phyloP scores from a whole-genome alignment of 305 asterid genomes.

The Fraxinus sp. region DNA sequence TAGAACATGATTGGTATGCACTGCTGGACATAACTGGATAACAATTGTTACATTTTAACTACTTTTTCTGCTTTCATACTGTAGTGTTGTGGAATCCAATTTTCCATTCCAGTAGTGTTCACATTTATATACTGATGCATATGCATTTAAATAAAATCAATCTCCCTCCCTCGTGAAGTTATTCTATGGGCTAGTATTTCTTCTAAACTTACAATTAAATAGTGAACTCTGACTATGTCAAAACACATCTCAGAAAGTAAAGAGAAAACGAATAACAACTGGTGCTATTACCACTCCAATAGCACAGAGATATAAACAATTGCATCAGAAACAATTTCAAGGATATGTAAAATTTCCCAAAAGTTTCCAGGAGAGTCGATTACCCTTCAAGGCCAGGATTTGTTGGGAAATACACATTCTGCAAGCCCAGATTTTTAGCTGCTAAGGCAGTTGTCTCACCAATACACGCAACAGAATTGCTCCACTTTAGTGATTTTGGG shows the following conservation, averaged over 20 bases:
- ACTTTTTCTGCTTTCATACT: not conserved
- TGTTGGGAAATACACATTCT: constrained; percentile 68
- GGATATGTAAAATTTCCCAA: not conserved
- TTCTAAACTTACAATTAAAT: not conserved
- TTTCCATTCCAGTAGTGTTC: not conserved
- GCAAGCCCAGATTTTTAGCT: constrained; percentile 70
- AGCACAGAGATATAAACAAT: not conserved
- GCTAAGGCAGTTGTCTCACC: constrained; percentile 94
- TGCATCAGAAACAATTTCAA: not conserved
- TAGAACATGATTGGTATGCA: not conserved
- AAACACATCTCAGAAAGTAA: not conserved
- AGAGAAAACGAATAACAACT: not conserved
- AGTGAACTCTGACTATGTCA: not conserved
- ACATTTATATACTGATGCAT: not conserved
- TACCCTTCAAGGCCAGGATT: constrained; percentile 94
- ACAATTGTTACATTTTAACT: not conserved
- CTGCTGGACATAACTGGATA: not conserved
- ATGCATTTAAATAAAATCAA: not conserved
- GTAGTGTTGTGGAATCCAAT: not conserved
- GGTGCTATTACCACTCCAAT: not conserved
- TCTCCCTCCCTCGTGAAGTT: not conserved
- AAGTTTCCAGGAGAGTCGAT: not conserved
- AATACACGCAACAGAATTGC: constrained; percentile 84
- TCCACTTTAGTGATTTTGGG: constrained; percentile 57
- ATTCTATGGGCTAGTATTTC: not conserved